Evolutionary conservation across 805 yeast species (phyloP).

Genomic region (Ogataea angusta): DNA sequence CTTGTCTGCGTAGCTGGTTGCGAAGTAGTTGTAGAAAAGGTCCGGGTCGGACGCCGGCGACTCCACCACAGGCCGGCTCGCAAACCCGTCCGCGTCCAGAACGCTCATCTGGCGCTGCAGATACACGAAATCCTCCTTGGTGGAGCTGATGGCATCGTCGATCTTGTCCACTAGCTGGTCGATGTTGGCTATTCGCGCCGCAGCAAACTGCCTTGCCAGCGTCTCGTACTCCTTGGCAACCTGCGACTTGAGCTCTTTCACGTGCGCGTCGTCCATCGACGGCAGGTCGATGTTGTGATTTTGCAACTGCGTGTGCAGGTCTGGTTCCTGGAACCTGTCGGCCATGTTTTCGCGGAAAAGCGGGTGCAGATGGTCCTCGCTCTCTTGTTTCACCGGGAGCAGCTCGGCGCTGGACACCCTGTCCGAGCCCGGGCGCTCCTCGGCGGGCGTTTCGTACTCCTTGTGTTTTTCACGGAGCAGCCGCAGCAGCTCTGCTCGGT

Average conservation of each 20-base stretch:
- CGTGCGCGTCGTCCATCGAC: conserved; percentile 15
- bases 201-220: conserved; percentile 30
- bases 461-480: conserved; percentile 9
- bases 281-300: neutral
- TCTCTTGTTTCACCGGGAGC: neutral
- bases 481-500: conserved; percentile 13
- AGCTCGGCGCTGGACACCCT: neutral
- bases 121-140: conserved; percentile 19
- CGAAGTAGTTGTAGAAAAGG: conserved; percentile 18
- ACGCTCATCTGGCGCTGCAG: conserved; percentile 20
- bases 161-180: conserved; percentile 33
- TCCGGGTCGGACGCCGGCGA: conserved; percentile 10
- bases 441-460: conserved; percentile 2
- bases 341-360: conserved; percentile 11
- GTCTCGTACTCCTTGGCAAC: conserved; percentile 32
- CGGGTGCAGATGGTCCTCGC: conserved; percentile 3
- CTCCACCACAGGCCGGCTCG: conserved; percentile 2
- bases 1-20: conserved; percentile 11
- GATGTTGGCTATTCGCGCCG: conserved; percentile 29
- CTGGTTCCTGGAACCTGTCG: conserved; percentile 10
- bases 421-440: neutral
- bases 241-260: conserved; percentile 17
- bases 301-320: conserved; percentile 2
- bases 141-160: conserved; percentile 28
- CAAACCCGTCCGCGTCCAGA: conserved; percentile 7